Evolutionary conservation across 257 asterid species (phyloP), one percentile per base, ranked within the genome.

Genomic region (Thymus mandschuricus): DNA sequence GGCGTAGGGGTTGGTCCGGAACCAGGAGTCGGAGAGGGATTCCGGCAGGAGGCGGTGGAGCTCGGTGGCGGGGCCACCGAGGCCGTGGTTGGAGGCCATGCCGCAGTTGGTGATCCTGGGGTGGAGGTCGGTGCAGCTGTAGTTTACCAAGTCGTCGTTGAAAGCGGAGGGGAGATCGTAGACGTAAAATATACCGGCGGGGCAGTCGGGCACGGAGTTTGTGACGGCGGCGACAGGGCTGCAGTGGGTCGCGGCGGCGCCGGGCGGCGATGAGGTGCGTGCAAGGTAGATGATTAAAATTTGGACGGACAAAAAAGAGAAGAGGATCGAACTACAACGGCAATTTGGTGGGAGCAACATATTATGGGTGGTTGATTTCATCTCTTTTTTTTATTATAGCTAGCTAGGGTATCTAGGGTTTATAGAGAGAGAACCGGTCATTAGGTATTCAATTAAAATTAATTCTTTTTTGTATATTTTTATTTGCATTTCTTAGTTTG

Each of bases 1-100:
- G 8, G 85, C 41, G 56, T 74, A 86, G 65, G 80, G 82, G 68
- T 84, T 83, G 4, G 92, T 86, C 62, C 84, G 76, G 75, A 76
- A 84, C 92, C 89, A 84, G 1, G 85, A 79, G 8, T 63, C 58
- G 41, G 70, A n/a, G 57, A 86, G 72, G 54, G 66, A 73, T 27
- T 21, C 45, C 6, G 89, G 85, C 52, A 86, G 61, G 31, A 74
- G 9, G 4, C 50, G 63, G 51, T 66, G 83, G 56, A 80, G 80
- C 13, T 75, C 86, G 3, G 80, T 69, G 66, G 87, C 92, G 30
- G 60, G 69, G 6, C 67, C 74, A 9, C 89, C 89, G 10, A 69
- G 77, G 12, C 92, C 92, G 15, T 63, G 70, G 35, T 86, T 80
- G 9, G 86, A 38, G 10, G 72, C 76, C 30, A 66, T 75, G 10